A percentile compares a stretch with the other conserved stretches of the same genome.
Conservation (phyloP, 768 basidiomycete genomes). For the Strobilomyces echinocephalus region DNA sequence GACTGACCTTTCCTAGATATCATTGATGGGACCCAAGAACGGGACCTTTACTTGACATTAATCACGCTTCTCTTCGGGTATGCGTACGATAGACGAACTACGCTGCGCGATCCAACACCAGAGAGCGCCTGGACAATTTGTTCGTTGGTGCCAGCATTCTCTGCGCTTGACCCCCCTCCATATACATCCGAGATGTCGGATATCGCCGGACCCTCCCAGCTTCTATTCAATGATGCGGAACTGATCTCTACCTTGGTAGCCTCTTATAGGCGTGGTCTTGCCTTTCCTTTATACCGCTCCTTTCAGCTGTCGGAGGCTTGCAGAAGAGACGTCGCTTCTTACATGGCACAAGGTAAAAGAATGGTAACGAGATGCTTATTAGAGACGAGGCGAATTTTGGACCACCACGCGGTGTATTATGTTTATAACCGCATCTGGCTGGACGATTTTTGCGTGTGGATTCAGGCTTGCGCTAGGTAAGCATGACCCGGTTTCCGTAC, state of each 20-base stretch:
- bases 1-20: constrained; percentile 47
- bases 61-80: constrained; percentile 73
- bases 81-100: constrained; percentile 76
- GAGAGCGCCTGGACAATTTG: constrained; percentile 88
- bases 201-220: constrained; percentile 1
- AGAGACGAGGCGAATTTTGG: constrained; percentile 67
- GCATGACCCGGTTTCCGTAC: constrained; percentile 15
- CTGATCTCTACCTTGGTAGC: constrained; percentile 48
- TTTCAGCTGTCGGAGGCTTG: constrained; percentile 70
- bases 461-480: constrained; percentile 64
- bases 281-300: constrained; percentile 78
- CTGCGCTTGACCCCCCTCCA: constrained; percentile 75
- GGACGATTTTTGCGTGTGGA: constrained; percentile 83
- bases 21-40: constrained; percentile 49
- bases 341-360: constrained; percentile 59
- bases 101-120: constrained; percentile 72
- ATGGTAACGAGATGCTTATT: constrained; percentile 61
- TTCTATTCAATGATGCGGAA: constrained; percentile 39
- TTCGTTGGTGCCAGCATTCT: constrained; percentile 67
- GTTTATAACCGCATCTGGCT: constrained; percentile 86
- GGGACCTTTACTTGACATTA: constrained; percentile 63
- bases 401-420: constrained; percentile 83
- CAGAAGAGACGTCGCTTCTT: constrained; percentile 52
- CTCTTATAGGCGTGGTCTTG: constrained; percentile 70
- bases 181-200: constrained; percentile 29